Conservation (phyloP, 495 filamentous ascomycete species). For the Penicillium odoratum region DNA sequence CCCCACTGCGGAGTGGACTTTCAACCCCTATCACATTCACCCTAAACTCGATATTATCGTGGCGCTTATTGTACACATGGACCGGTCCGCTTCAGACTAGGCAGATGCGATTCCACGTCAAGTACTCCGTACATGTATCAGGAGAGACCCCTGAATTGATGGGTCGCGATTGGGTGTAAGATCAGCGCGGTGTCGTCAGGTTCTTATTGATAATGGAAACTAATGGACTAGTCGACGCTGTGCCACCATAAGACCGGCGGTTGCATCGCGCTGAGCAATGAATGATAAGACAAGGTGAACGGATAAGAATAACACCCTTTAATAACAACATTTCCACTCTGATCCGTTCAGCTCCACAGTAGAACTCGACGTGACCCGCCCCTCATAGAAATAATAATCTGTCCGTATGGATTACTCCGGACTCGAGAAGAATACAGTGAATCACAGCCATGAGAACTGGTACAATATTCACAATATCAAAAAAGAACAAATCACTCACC, state of each 20-base stretch:
- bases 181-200: not conserved
- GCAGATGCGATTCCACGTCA: slow-evolving; percentile 21
- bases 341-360: not conserved
- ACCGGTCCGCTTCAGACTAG: slow-evolving; percentile 11
- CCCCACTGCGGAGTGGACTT: not conserved
- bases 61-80: slow-evolving; percentile 8
- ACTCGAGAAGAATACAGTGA: no score
- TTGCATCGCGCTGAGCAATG: not conserved
- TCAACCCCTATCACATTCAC: slow-evolving; percentile 9
- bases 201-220: not conserved
- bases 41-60: not conserved
- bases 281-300: not conserved
- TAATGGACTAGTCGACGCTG: not conserved
- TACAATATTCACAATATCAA: no score
- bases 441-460: no score
- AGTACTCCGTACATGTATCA: not conserved
- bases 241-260: not conserved
- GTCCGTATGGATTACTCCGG: no score
- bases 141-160: not conserved
- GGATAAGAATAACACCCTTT: not conserved
- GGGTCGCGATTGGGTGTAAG: not conserved
- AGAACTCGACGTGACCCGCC: not conserved
- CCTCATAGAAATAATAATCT: no score
- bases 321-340: not conserved
- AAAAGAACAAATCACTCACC: not conserved